Base-by-base conservation (phyloP, 768 basidiomycete species). In the Tylopilus intermedius region DNA sequence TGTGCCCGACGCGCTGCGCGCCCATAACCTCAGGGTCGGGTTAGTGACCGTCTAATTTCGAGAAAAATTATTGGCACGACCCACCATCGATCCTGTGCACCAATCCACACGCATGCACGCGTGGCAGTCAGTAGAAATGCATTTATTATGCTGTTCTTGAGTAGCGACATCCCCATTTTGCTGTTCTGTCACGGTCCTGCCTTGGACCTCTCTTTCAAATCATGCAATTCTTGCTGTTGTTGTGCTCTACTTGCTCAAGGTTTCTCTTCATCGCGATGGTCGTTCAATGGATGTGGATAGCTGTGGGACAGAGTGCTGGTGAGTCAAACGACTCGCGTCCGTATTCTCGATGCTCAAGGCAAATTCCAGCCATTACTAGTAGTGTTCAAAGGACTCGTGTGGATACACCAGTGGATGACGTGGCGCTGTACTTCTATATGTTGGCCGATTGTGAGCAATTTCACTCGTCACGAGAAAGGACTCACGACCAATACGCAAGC, bases 271-370 rank as follows among this genome's bases (percentile, higher is more conserved):
- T 47, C 32, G 14, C 15, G 1, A 46, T 9, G 9, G 22, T 47
- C 35, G 11, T 47, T 44, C n/a, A 59, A n/a, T 33, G 49, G 30
- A 30, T 26, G 1, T 62, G 57, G 47, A 32, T 38, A 1, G 3
- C 45, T 14, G 49, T 53, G 41, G 61, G 6, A 2, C 61, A 40
- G 29, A 43, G 57, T 29, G 57, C 46, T 5, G 46, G 60, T 62
- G n/a, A 56, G 57, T 50, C 18, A 11, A 14, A 45, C 8, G 21
- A 9, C 4, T 37, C 37, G 18, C 22, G 43, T 13, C 14, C 9
- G 22, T 26, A 8, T 5, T 13, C 8, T 42, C n/a, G 5, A 24
- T 26, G 21, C 41, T 57, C 4, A 60, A 18, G 11, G 10, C n/a
- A 2, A 32, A 32, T 30, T 10, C 15, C 30, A 60, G 59, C 51